Evolutionary conservation across 441 rosid species (phyloP).

Genomic region (Dalechampia spathulata): DNA sequence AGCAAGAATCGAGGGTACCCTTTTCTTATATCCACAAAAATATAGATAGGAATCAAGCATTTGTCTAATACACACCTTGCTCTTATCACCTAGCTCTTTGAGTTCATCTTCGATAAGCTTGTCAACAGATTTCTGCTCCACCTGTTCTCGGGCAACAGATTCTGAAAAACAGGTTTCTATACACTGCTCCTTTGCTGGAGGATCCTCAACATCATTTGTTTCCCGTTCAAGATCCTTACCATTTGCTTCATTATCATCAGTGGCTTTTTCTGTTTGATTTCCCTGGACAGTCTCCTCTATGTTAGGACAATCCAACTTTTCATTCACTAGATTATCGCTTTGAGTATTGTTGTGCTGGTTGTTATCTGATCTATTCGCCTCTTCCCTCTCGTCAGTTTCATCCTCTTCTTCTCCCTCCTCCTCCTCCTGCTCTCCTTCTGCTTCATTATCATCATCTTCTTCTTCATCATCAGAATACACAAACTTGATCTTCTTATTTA

Average conservation of each 20-base stretch:
- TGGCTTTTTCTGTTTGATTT: constrained; percentile 24
- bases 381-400: constrained; percentile 22
- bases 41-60: not conserved
- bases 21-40: not conserved
- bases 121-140: constrained; percentile 70
- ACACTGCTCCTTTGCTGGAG: constrained; percentile 60
- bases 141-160: constrained; percentile 22
- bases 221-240: constrained; percentile 23
- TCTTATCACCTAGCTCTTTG: constrained; percentile 85
- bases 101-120: constrained; percentile 89
- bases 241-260: constrained; percentile 18
- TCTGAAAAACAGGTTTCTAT: constrained; percentile 35
- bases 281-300: constrained; percentile 18
- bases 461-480: constrained; percentile 60
- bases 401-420: constrained; percentile 29
- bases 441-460: constrained; percentile 19
- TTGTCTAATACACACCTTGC: constrained; percentile 41
- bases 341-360: constrained; percentile 18
- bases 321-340: constrained; percentile 22
- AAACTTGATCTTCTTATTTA: constrained; percentile 72
- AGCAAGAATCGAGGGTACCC: not conserved
- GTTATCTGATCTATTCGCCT: constrained; percentile 26
- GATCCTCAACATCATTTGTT: constrained; percentile 36
- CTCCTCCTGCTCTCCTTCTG: constrained; percentile 20
- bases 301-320: constrained; percentile 26